phyloP scores from a whole-genome alignment of 306 rosid genomes.

The Dalbergia cultrata region DNA sequence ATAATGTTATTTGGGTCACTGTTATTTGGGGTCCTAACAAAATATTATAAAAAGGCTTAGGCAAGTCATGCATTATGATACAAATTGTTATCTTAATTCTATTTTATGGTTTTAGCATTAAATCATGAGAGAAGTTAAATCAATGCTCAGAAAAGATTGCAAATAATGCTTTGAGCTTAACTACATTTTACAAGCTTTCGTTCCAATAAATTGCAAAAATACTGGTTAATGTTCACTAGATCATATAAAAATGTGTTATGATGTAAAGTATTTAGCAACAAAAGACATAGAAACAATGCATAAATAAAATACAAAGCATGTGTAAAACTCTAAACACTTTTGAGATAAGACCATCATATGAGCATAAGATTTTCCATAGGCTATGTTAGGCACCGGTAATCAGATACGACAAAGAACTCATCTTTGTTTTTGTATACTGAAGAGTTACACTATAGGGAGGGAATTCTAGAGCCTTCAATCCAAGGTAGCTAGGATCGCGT shows the following conservation, averaged over 20 bases:
- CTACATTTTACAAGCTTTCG: not conserved
- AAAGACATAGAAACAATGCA: not conserved
- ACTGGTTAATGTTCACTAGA: not conserved
- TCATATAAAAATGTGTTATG: slow-evolving; percentile 11
- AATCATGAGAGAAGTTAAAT: not conserved
- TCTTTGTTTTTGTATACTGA: too few relatives aligned
- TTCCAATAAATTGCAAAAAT: not conserved
- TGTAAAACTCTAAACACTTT: not conserved
- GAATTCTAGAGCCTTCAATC: too few relatives aligned
- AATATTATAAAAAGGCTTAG: not conserved
- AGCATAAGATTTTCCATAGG: not conserved
- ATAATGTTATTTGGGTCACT: too few relatives aligned
- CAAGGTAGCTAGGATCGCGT: too few relatives aligned
- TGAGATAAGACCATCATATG: not conserved
- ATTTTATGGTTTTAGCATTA: not conserved
- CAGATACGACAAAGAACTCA: too few relatives aligned
- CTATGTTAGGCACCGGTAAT: too few relatives aligned
- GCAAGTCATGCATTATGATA: not conserved
- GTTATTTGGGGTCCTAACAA: too few relatives aligned
- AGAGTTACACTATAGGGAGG: too few relatives aligned
- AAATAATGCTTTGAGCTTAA: not conserved
- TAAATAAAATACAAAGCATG: not conserved
- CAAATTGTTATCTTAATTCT: not conserved
- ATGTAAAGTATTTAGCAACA: not conserved
- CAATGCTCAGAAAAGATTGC: not conserved